phyloP scores from a whole-genome alignment of 2,329 filamentous ascomycete species.

The Fusarium sp. region DNA sequence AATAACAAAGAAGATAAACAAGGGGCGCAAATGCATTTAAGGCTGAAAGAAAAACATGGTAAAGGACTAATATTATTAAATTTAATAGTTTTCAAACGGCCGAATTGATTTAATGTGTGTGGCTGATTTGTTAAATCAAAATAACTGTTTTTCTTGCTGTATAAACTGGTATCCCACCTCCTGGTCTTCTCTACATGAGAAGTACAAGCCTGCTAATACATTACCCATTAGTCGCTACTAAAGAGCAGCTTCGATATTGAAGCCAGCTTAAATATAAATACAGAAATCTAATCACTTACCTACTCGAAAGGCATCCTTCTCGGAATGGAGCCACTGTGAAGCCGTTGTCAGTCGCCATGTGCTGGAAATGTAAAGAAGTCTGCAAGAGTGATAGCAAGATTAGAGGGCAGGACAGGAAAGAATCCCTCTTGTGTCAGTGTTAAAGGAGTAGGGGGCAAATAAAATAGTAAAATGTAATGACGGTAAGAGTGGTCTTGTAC shows the following conservation, averaged over 20 bases:
- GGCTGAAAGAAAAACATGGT: accelerated
- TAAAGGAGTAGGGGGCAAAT: not conserved
- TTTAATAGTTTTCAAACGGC: accelerated
- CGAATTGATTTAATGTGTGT: accelerated
- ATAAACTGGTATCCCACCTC: not conserved
- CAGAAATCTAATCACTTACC: accelerated
- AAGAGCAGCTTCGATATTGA: accelerated
- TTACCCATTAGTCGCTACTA: accelerated
- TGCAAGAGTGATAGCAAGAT: accelerated
- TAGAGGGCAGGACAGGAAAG: accelerated
- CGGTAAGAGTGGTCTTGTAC: no score
- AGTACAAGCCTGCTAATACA: accelerated
- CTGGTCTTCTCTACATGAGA: accelerated
- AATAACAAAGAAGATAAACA: not conserved
- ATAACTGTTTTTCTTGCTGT: accelerated
- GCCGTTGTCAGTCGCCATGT: accelerated
- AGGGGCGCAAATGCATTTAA: accelerated
- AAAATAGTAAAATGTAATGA: no score
- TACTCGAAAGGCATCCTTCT: accelerated
- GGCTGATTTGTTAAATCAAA: not conserved
- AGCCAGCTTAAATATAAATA: not conserved
- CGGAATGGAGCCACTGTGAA: accelerated
- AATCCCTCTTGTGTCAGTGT: accelerated
- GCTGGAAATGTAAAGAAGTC: accelerated
- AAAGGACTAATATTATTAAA: not conserved